Evolutionary conservation across 352 stramenopile genomes (phyloP), one percentile per base, ranked within the genome.

Genomic region (Albugo laibachii): DNA sequence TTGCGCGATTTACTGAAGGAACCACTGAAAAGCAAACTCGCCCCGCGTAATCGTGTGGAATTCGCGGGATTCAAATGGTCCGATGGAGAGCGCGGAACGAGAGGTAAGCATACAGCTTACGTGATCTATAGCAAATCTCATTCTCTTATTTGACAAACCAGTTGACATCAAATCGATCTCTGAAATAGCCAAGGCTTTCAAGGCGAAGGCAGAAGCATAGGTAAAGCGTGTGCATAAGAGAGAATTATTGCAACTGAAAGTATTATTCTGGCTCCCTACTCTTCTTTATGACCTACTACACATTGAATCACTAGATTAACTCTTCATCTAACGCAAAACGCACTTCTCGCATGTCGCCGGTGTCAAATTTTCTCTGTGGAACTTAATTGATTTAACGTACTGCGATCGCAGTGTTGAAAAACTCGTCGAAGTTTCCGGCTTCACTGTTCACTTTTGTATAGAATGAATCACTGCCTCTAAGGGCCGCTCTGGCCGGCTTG

Each of bases 41-140:
- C 69, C 35, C 50, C 67, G 37, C 74, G 77, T 46, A 80, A 67
- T 47, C 67, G 83, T 48, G 69, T 91, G 55, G 62, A 84, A 57
- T 87, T 87, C 52, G 77, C 74, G 37, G 69, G 66, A 56, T 91
- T 86, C 65, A 87, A 86, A 67, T 91, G 74, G 74, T 54, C 69
- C 45, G 70, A 84, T 45, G 77, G 72, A 55, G 74, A 91, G 59
- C 77, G 77, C 54, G 72, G 74, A 59, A 63, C 65, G 49, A 73
- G 77, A 56, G 63, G 71, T 83, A 45, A 49, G 70, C 71, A 20
- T 0, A 21, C 5, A 2, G 11, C 13, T 13, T 13, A 10, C 10
- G n/a, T 36, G 19, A 49, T 18, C 43, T 38, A 18, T 45, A 31
- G 11, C 27, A 13, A 47, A 14, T 59, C 21, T 42, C 20, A 24